These are phyloP conservation scores for Apiospora saccharicola DNA, from an alignment of 2,329 filamentous ascomycete species.

Conservation along the genomic window DNA sequence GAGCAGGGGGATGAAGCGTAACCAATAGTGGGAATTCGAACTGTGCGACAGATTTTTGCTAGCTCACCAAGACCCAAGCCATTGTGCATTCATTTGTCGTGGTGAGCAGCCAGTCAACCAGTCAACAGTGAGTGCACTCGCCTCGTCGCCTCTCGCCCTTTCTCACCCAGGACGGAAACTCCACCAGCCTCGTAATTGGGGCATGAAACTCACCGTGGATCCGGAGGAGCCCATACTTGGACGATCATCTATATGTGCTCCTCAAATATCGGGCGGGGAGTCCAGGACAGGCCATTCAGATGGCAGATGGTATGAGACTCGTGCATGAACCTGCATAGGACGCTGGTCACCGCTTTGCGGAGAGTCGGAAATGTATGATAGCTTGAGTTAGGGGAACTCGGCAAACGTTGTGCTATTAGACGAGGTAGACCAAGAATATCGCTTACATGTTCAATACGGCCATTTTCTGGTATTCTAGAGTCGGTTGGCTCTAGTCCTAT, in stretches of 20 bases:
- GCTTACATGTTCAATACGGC: too few species aligned
- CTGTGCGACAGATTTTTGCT: background rate
- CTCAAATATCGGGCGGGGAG: background rate
- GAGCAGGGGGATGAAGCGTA: background rate
- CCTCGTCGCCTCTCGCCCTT: background rate
- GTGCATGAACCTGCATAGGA: background rate
- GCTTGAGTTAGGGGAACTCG: background rate
- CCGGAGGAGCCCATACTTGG: background rate
- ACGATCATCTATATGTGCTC: background rate
- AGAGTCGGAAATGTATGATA: background rate
- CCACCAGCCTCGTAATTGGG: background rate
- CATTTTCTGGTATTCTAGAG: too few species aligned
- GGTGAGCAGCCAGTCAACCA: background rate
- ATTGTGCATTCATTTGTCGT: background rate
- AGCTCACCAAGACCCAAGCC: background rate
- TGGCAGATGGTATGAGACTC: background rate
- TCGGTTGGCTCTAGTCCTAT: background rate
- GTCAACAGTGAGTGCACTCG: background rate
- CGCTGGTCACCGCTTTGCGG: background rate
- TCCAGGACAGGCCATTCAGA: background rate
- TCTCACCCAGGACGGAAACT: background rate
- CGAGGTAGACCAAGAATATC: background rate
- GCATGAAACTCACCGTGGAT: background rate
- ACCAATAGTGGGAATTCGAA: constrained; percentile 2
- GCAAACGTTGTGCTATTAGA: background rate